A percentile compares a stretch with the other conserved stretches of the same genome.
These are phyloP conservation scores for Aspergillus thermomutatus DNA, from an alignment of 2,329 filamentous ascomycete genomes.

Conservation along the genomic window DNA sequence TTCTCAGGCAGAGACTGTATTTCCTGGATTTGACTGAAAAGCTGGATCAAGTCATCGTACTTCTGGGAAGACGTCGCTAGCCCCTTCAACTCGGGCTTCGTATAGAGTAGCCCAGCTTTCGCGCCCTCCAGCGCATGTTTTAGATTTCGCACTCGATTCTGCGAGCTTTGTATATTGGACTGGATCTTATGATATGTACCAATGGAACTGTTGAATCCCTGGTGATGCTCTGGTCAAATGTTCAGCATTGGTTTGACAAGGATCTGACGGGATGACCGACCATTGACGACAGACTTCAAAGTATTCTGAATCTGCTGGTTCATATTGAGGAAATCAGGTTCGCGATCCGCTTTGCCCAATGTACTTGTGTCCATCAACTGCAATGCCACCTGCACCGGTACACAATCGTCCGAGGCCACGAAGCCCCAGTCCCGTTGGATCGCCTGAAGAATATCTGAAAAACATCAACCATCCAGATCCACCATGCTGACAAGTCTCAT, in stretches of 20 bases:
- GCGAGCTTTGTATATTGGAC: conserved; percentile 82
- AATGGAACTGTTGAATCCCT: conserved; percentile 98
- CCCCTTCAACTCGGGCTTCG: conserved; percentile 87
- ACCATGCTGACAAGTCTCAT: conserved; percentile 1
- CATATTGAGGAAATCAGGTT: conserved; percentile 77
- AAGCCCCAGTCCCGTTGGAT: conserved; percentile 89
- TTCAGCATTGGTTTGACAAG: conserved; percentile 6
- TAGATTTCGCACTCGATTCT: conserved; percentile 76
- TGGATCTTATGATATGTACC: conserved; percentile 99
- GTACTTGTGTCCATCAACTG: conserved; percentile 94
- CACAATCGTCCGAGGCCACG: conserved; percentile 83
- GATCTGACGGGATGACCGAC: conserved; percentile 28
- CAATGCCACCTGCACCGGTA: conserved; percentile 90
- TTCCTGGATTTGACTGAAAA: conserved; percentile 80
- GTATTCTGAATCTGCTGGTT: conserved; percentile 88
- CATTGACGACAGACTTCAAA: conserved; percentile 89
- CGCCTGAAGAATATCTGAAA: conserved; percentile 65
- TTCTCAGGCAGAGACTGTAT: conserved; percentile 86
- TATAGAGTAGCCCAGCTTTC: conserved; percentile 75
- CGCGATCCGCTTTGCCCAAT: conserved; percentile 84
- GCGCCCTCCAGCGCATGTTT: conserved; percentile 79
- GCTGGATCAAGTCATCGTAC: conserved; percentile 85
- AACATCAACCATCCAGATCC: neutral
- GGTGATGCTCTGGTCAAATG: conserved; percentile 71
- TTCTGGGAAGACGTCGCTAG: conserved; percentile 82